Conservation (phyloP, 352 stramenopile genomes). For the Plasmopara muralis region DNA sequence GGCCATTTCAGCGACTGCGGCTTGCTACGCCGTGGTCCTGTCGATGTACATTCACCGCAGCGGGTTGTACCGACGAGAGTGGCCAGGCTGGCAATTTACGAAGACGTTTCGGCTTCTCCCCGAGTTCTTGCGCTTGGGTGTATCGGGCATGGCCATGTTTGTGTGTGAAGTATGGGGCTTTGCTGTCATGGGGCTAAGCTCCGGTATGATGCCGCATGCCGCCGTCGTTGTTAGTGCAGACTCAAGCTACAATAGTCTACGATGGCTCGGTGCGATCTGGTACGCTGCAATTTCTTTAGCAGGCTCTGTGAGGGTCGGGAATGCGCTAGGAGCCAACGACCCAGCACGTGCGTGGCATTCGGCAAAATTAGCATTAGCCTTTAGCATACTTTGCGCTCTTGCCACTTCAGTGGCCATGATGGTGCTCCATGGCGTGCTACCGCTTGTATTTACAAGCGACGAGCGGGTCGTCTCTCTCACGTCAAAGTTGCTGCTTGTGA, state of each 20-base stretch:
- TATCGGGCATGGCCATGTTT: conserved; percentile 79
- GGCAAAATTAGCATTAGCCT: conserved; percentile 46
- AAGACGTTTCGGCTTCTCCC: conserved; percentile 57
- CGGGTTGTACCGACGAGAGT: conserved; percentile 60
- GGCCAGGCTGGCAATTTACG: conserved; percentile 64
- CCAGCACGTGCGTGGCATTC: conserved; percentile 61
- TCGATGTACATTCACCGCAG: conserved; percentile 60
- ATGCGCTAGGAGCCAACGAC: conserved; percentile 80
- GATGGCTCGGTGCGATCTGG: conserved; percentile 59
- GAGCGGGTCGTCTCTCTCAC: conserved; percentile 42
- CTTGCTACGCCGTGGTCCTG: conserved; percentile 58
- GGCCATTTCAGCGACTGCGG: conserved; percentile 45
- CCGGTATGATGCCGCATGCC: conserved; percentile 65
- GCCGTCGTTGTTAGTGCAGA: conserved; percentile 81
- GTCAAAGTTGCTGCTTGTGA: conserved; percentile 57
- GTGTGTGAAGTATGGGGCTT: conserved; percentile 86
- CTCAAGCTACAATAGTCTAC: conserved; percentile 72
- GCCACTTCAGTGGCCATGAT: conserved; percentile 56
- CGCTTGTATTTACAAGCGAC: conserved; percentile 61
- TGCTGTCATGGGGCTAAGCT: conserved; percentile 60
- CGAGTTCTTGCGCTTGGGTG: conserved; percentile 71
- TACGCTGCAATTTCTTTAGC: conserved; percentile 38
- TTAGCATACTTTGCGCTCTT: conserved; percentile 37
- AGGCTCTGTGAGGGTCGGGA: conserved; percentile 77
- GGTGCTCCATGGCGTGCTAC: conserved; percentile 39